A percentile compares a stretch with the other conserved stretches of the same genome.
Evolutionary conservation across 2,329 filamentous ascomycete genomes (phyloP).

Genomic region (Teratosphaeria viscida): DNA sequence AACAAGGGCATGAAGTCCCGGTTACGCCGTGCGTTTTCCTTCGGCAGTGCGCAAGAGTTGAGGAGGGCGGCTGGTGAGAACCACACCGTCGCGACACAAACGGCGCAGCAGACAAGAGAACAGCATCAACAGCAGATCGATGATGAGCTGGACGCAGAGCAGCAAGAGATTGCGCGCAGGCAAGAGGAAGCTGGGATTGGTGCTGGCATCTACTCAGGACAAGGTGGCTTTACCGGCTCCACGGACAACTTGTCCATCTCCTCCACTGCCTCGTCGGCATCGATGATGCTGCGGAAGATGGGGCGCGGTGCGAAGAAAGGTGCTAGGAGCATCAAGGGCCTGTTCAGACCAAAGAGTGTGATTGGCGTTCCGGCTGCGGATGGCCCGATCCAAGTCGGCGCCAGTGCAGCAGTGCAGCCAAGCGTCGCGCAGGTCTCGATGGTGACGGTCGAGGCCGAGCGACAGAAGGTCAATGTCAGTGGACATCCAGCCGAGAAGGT

Average conservation of each 20-base stretch:
- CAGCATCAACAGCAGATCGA: constrained; percentile 21
- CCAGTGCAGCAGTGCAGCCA: constrained; percentile 28
- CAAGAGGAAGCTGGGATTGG: constrained; percentile 90
- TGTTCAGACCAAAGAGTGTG: constrained; percentile 90
- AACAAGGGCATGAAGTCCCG: constrained; percentile 77
- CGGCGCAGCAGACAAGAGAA: constrained; percentile 17
- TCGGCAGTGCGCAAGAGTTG: constrained; percentile 88
- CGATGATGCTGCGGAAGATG: constrained; percentile 97
- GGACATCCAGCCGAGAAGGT: constrained; percentile 55
- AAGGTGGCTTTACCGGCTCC: constrained; percentile 76
- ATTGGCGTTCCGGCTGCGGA: constrained; percentile 68
- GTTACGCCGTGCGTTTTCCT: constrained; percentile 85
- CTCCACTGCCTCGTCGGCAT: constrained; percentile 80
- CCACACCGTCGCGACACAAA: constrained; percentile 26
- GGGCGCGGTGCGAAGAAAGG: constrained; percentile 96
- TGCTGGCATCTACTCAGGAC: constrained; percentile 83
- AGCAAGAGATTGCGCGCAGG: constrained; percentile 79
- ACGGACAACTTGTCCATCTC: constrained; percentile 92
- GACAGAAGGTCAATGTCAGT: constrained; percentile 71
- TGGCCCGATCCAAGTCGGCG: constrained; percentile 44
- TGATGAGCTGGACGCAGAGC: constrained; percentile 58
- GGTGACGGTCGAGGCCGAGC: constrained; percentile 89
- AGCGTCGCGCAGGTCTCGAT: constrained; percentile 83
- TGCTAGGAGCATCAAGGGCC: constrained; percentile 76
- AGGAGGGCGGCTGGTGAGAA: constrained; percentile 62